Evolutionary conservation across 2,329 filamentous ascomycete genomes (phyloP).

Genomic region (Cladophialophora psammophila): DNA sequence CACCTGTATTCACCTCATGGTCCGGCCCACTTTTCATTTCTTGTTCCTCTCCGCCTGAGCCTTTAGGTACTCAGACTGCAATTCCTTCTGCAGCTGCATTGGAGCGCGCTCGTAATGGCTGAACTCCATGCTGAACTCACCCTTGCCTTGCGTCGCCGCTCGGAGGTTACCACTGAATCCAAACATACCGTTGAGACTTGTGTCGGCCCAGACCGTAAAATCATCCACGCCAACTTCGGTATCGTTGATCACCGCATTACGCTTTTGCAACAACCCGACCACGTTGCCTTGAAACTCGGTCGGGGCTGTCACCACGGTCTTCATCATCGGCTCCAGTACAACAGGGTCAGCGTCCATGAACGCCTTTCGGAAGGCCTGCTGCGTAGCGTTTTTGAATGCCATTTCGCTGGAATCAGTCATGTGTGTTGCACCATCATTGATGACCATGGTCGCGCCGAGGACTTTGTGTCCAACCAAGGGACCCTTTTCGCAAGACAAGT

Average conservation of each 20-base stretch:
- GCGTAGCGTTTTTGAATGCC: conserved; percentile 91
- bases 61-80: conserved; percentile 73
- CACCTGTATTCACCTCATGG: background rate
- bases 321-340: conserved; percentile 96
- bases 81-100: conserved; percentile 83
- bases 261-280: conserved; percentile 94
- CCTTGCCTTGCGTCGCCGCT: conserved; percentile 96
- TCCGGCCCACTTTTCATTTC: conserved; percentile 52
- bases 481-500: conserved; percentile 80
- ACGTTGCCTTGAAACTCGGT: conserved; percentile 98
- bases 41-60: conserved; percentile 69
- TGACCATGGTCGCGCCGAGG: conserved; percentile 85
- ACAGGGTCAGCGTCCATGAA: conserved; percentile 82
- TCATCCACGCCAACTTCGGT: conserved; percentile 94
- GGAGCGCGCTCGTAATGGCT: conserved; percentile 91
- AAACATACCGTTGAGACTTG: conserved; percentile 96
- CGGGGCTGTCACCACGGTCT: conserved; percentile 93
- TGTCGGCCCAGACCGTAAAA: conserved; percentile 90
- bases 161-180: conserved; percentile 91
- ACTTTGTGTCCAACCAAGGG: conserved; percentile 93
- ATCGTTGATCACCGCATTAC: conserved; percentile 91
- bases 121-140: conserved; percentile 99
- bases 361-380: conserved; percentile 95
- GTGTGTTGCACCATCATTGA: conserved; percentile 96
- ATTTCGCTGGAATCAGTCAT: conserved; percentile 97